Percentiles rank a stretch among this genome's conserved stretches.
Conservation (phyloP, 2,329 filamentous ascomycete genomes). For the Sporothrix euskadiensis region DNA sequence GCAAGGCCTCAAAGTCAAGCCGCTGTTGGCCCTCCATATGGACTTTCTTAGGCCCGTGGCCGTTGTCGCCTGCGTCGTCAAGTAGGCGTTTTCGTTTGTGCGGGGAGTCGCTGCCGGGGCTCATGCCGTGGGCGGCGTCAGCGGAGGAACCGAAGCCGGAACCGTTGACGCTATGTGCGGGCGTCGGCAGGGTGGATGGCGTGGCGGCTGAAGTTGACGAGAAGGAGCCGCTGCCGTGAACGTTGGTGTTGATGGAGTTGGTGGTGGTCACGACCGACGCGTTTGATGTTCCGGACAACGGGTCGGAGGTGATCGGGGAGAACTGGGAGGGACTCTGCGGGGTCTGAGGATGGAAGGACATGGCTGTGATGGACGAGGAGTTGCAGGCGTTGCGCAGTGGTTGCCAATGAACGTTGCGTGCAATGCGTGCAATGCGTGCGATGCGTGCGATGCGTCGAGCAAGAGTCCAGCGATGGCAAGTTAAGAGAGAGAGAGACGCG, state of each 20-base stretch:
- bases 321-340: conserved; percentile 67
- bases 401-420: background rate
- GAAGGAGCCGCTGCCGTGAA: conserved; percentile 44
- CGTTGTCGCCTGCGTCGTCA: conserved; percentile 57
- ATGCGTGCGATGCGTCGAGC: background rate
- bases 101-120: conserved; percentile 54
- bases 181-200: conserved; percentile 57
- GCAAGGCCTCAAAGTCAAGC: conserved; percentile 64
- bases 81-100: conserved; percentile 63
- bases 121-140: conserved; percentile 47
- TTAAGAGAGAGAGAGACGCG: conserved; percentile 14
- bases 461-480: background rate
- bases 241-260: conserved; percentile 46
- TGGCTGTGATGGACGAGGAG: conserved; percentile 45
- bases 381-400: background rate
- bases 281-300: conserved; percentile 42
- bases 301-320: conserved; percentile 57
- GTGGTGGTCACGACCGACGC: conserved; percentile 25
- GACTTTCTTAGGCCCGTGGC: conserved; percentile 56
- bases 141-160: conserved; percentile 49
- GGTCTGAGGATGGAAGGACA: conserved; percentile 68
- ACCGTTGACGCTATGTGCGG: conserved; percentile 63
- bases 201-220: conserved; percentile 52
- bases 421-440: background rate
- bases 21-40: conserved; percentile 59